Evolutionary conservation across 2,329 filamentous ascomycete genomes (phyloP).

Genomic region (Camillea tinctor): DNA sequence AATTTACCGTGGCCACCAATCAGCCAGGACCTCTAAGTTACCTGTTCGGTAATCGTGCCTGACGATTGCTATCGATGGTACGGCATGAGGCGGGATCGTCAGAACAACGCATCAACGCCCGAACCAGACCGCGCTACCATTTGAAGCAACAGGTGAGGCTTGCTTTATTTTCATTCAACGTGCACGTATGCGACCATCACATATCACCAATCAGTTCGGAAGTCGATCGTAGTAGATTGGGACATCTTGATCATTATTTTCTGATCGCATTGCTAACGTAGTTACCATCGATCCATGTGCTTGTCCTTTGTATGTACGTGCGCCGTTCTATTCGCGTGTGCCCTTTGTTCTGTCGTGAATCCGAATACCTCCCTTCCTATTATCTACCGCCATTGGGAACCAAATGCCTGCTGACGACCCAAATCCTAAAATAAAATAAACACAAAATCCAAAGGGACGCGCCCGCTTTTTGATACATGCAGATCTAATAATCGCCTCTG

Average conservation of each 20-base stretch:
- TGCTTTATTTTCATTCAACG: constrained; percentile 12
- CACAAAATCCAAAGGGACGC: constrained; percentile 21
- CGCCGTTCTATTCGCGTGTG: constrained; percentile 13
- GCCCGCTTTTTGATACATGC: constrained; percentile 21
- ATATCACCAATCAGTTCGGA: neutral
- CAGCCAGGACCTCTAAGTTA: neutral
- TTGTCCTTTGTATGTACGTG: constrained; percentile 17
- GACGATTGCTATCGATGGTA: constrained; percentile 10
- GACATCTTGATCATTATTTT: constrained; percentile 10
- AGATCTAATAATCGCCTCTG: constrained; percentile 19
- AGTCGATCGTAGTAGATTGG: neutral
- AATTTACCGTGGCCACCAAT: constrained; percentile 4
- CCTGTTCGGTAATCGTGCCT: constrained; percentile 15
- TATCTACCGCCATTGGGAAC: constrained; percentile 16
- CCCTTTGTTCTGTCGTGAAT: constrained; percentile 9
- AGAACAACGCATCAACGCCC: neutral
- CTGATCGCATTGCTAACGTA: constrained; percentile 4
- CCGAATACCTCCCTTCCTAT: constrained; percentile 3
- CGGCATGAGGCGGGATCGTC: neutral
- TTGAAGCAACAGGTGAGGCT: neutral
- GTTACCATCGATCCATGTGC: constrained; percentile 5
- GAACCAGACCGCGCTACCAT: neutral
- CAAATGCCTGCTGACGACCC: neutral
- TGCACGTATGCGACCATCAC: neutral
- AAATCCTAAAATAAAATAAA: constrained; percentile 12